Base-by-base conservation (phyloP, 2,329 filamentous ascomycete species). In the Cladosporium sp. region DNA sequence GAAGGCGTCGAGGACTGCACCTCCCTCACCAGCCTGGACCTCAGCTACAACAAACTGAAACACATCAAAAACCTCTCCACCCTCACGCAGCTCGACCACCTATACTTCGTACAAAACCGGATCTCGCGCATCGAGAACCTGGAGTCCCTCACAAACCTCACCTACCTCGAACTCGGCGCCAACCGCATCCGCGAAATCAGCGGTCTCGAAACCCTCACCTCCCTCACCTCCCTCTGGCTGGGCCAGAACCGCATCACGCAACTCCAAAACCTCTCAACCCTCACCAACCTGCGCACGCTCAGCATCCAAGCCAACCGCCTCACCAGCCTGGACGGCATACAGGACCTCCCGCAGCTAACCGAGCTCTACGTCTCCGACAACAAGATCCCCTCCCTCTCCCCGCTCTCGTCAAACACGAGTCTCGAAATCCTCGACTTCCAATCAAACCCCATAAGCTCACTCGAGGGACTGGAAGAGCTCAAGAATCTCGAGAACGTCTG, bases 41-140 rank as follows among this genome's bases (percentile, higher is more conserved):
- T 99, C 45, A 95, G 88, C 69, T 99, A 96, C 80, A 99, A 99
- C 77, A 97, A 97, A 76, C 92, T 99, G 74, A 96, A 96, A 69
- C 91, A 96, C 71, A 95, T 99, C 74, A 96, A 95, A 71, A 84
- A 92, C 62, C 74, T 97, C 58, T 79, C 80, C 52, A 86, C 92
- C 62, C 74, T 99, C 53, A 85, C 74, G 18, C 79, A 89, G 48
- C 79, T 97, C 51, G 86, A 79, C 56, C 89, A 97, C 59, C 68
- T 99, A 2, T 99, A 87, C 68, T 88, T 99, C 61, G 89, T 97
- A 43, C 89, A 95, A 65, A 97, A 99, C 72, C 93, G 93, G 69
- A 95, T 99, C 65, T 80, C 80, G 58, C 84, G 77, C 50, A 96
- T 99, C 61, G 92, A 97, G 64, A 86, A 85, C 12, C 74, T 99